Conservation (phyloP, 176 grass and related monocot species). For the Lolium multiflorum region DNA sequence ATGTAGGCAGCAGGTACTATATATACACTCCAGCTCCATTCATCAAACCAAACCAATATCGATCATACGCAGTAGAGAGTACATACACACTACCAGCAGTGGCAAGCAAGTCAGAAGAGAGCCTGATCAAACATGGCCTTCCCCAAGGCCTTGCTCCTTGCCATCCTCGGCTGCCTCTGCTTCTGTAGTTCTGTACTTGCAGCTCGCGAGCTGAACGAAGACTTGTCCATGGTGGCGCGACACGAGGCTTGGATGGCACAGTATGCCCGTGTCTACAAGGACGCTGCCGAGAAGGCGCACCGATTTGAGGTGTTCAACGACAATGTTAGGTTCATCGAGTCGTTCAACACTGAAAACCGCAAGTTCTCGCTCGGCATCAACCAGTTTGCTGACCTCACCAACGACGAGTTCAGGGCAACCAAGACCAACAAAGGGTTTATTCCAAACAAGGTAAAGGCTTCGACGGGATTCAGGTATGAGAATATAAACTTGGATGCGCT, state of each 20-base stretch:
- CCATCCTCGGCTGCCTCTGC: not conserved
- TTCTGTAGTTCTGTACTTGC: not conserved
- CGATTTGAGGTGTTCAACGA: not conserved
- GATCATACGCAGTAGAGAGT: not conserved
- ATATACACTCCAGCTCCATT: not conserved
- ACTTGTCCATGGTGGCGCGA: not conserved
- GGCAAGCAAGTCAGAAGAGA: not conserved
- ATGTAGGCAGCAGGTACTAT: not conserved
- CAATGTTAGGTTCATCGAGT: constrained; percentile 17
- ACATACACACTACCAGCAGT: not conserved
- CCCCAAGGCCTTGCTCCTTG: not conserved
- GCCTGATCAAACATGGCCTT: not conserved
- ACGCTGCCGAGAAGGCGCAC: not conserved
- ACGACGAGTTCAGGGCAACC: not conserved
- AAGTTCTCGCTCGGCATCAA: constrained; percentile 7
- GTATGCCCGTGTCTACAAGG: constrained; percentile 19
- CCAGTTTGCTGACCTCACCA: constrained; percentile 17
- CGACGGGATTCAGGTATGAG: not conserved
- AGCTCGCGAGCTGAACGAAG: constrained; percentile 10
- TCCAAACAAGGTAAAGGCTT: not conserved
- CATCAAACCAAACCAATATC: not conserved
- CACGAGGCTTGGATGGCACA: constrained; percentile 14
- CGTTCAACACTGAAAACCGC: not conserved
- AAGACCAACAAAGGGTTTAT: not conserved
- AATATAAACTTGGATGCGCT: constrained; percentile 2